Evolutionary conservation across 306 rosid species (phyloP), one percentile per base, ranked within the genome.

Genomic region (Rosa chinensis): DNA sequence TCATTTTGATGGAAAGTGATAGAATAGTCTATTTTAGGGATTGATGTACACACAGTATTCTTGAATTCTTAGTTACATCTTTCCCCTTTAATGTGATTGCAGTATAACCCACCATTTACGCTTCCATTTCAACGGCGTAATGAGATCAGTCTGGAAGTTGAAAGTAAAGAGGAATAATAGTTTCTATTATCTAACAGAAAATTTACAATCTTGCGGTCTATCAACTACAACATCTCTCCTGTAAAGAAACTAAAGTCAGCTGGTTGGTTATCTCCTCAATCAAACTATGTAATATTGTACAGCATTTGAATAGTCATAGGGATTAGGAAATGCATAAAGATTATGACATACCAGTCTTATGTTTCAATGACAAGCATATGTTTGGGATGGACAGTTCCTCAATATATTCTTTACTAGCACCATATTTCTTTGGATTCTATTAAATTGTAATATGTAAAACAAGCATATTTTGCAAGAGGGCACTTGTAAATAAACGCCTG

Each of bases 41-140:
- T 52, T 74, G 42, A 7, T 43, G 53, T 25, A 3, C 28, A 43
- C 10, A 23, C 39, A 2, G 37, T 69, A 42, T 59, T 76, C 78
- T 80, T 62, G 66, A 52, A 3, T 62, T 77, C 40, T 76, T 45
- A 81, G 50, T 81, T 79, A 81, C 74, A 72, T 20, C 13, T 39
- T 55, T 7, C n/a, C 78, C 53, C 67, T 70, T 59, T 25, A 53
- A 47, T 83, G 68, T 74, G 47, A 79, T 80, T 92, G 87, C 97
- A 95, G 99, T 92, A 91, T 81, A 95, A 95, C 84, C 99, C 98
- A 13, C 99, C 98, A 48, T 95, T 95, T 79, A 87, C 97, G 8
- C 98, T 95, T 85, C 98, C 99, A 66, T 92, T 95, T 85, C 98
- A 92, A 95, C 92, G 97, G 53, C 97, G 98, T 66, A 95, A 95